Conservation (phyloP, 345 rosid species). For the Salix dunnii region DNA sequence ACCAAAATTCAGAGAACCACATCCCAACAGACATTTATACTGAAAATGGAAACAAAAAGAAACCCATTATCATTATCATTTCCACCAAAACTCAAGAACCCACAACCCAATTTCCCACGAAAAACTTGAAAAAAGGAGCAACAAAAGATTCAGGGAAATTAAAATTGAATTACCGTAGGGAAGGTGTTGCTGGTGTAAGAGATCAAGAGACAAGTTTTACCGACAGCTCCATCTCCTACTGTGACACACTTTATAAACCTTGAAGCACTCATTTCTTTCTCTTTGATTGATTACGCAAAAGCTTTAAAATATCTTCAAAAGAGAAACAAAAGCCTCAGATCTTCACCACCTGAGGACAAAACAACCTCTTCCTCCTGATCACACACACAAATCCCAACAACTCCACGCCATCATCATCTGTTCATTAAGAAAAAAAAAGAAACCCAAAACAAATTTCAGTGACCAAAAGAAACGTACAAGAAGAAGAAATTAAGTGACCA, state of each 20-base stretch:
- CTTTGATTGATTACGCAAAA: neutral
- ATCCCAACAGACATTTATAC: neutral
- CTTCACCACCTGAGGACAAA: constrained; percentile 27
- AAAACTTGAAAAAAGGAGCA: neutral
- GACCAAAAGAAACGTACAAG: no score
- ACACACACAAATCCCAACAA: constrained; percentile 1
- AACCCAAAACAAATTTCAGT: neutral
- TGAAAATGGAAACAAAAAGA: neutral
- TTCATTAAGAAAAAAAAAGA: neutral
- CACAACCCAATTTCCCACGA: neutral
- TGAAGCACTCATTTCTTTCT: constrained; percentile 28
- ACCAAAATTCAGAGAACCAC: constrained; percentile 1
- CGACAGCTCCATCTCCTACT: constrained; percentile 33
- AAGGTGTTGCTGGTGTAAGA: constrained; percentile 34
- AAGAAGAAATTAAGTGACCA: neutral
- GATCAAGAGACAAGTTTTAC: constrained; percentile 33
- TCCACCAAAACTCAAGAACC: neutral
- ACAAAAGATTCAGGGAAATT: neutral
- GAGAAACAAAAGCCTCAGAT: constrained; percentile 24
- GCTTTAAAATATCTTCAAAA: neutral
- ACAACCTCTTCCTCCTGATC: constrained; percentile 3
- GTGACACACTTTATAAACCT: constrained; percentile 35
- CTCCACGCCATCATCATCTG: constrained; percentile 22
- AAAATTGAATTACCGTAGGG: constrained; percentile 21
- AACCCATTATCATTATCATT: neutral